Percentiles rank a stretch among this genome's conserved stretches.
Evolutionary conservation across 75 land plant species (phyloP).

Genomic region (Gnetum montanum): DNA sequence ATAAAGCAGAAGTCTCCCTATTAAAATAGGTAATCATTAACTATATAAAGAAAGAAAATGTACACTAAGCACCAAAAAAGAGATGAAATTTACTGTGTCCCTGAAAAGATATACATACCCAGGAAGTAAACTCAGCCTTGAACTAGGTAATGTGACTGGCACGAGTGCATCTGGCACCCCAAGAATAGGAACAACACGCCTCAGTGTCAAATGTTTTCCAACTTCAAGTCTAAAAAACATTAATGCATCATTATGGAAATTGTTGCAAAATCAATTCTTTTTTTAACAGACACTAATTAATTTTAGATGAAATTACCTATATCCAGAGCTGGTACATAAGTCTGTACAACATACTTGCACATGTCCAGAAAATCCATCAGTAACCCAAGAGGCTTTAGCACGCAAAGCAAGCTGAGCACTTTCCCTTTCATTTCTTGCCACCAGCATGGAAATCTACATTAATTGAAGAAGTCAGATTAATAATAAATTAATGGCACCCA

Average conservation of each 20-base stretch:
- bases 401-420: conserved; percentile 92
- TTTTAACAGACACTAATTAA: neutral
- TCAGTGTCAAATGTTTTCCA: conserved; percentile 60
- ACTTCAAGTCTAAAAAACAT: conserved; percentile 79
- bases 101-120: conserved; percentile 65
- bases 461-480: conserved; percentile 1
- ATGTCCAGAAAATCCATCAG: conserved; percentile 52
- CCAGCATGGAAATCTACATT: conserved; percentile 67
- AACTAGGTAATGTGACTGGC: conserved; percentile 58
- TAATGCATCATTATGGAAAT: conserved; percentile 2
- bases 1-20: conserved; percentile 85
- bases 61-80: neutral
- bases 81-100: conserved; percentile 2
- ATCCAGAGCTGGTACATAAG: conserved; percentile 69
- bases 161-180: conserved; percentile 99
- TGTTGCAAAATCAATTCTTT: neutral
- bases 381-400: conserved; percentile 91
- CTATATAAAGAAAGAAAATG: neutral
- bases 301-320: conserved; percentile 29
- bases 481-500: too few relatives aligned
- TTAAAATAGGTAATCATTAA: conserved; percentile 14
- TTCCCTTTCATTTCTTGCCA: conserved; percentile 94
- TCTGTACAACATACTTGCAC: conserved; percentile 79
- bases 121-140: conserved; percentile 67
- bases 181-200: conserved; percentile 82